Conservation (phyloP, 2,329 filamentous ascomycete species). For the Aspergillus jensenii region DNA sequence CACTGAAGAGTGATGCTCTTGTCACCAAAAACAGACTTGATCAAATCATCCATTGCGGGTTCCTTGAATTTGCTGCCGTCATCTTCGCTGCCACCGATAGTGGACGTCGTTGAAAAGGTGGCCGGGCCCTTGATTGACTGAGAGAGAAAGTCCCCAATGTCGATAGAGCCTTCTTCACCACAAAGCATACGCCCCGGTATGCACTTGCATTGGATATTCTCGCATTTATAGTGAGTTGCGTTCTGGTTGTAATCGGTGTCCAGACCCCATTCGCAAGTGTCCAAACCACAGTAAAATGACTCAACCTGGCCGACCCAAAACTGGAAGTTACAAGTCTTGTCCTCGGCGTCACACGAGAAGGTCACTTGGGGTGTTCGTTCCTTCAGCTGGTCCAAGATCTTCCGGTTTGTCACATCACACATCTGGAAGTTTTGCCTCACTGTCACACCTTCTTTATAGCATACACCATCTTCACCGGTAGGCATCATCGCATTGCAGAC, state of each 20-base stretch:
- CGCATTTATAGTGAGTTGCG: constrained; percentile 79
- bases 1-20: constrained; percentile 82
- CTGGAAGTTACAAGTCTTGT: constrained; percentile 86
- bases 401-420: constrained; percentile 94
- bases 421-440: constrained; percentile 96
- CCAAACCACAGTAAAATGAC: constrained; percentile 92
- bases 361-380: constrained; percentile 88
- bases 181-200: constrained; percentile 92
- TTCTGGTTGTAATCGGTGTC: constrained; percentile 71
- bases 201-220: constrained; percentile 82
- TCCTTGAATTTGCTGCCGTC: constrained; percentile 84
- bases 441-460: constrained; percentile 86
- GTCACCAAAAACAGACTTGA: constrained; percentile 86
- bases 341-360: constrained; percentile 79
- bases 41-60: constrained; percentile 87
- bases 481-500: constrained; percentile 90
- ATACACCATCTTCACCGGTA: constrained; percentile 76
- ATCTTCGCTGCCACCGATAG: constrained; percentile 56
- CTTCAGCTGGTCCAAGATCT: constrained; percentile 84
- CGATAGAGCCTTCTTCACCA: constrained; percentile 85
- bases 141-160: constrained; percentile 84
- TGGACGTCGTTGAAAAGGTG: constrained; percentile 69
- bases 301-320: constrained; percentile 96
- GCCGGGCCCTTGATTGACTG: constrained; percentile 85
- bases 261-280: constrained; percentile 73